Evolutionary conservation across 768 basidiomycete genomes (phyloP).

Genomic region (Epithele typhae): DNA sequence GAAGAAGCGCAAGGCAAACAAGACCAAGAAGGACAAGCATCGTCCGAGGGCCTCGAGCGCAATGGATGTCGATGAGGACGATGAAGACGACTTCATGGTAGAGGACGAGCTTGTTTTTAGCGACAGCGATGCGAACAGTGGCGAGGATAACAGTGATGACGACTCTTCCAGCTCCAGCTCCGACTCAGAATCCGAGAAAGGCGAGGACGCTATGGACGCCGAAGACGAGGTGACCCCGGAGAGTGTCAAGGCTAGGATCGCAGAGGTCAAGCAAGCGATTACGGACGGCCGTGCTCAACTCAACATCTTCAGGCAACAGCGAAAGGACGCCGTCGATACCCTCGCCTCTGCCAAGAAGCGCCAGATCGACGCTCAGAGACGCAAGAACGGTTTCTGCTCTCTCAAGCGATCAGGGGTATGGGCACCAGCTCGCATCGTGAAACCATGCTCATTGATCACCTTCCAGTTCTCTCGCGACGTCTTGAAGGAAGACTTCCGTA

Average conservation of each 20-base stretch:
- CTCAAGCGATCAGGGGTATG: constrained; percentile 50
- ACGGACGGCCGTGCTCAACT: constrained; percentile 35
- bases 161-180: constrained; percentile 14
- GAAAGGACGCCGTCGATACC: constrained; percentile 36
- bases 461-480: constrained; percentile 49
- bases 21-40: constrained; percentile 18
- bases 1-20: constrained; percentile 37
- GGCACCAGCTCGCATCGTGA: too few species aligned
- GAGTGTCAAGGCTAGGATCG: constrained; percentile 39
- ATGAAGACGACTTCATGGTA: constrained; percentile 33
- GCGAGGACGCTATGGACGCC: constrained; percentile 14
- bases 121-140: constrained; percentile 21
- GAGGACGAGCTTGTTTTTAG: constrained; percentile 21
- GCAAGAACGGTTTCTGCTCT: constrained; percentile 62
- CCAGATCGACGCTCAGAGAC: constrained; percentile 28
- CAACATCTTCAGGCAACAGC: constrained; percentile 36
- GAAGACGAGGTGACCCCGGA: constrained; percentile 35
- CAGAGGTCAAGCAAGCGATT: constrained; percentile 36
- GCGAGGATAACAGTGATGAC: constrained; percentile 18
- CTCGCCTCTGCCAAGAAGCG: constrained; percentile 37
- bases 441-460: too few species aligned
- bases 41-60: not conserved
- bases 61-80: constrained; percentile 7
- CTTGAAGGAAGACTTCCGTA: constrained; percentile 56
- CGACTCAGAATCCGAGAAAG: constrained; percentile 14